Evolutionary conservation across 2,329 filamentous ascomycete species (phyloP).

Genomic region (Fusarium oligoseptatum): DNA sequence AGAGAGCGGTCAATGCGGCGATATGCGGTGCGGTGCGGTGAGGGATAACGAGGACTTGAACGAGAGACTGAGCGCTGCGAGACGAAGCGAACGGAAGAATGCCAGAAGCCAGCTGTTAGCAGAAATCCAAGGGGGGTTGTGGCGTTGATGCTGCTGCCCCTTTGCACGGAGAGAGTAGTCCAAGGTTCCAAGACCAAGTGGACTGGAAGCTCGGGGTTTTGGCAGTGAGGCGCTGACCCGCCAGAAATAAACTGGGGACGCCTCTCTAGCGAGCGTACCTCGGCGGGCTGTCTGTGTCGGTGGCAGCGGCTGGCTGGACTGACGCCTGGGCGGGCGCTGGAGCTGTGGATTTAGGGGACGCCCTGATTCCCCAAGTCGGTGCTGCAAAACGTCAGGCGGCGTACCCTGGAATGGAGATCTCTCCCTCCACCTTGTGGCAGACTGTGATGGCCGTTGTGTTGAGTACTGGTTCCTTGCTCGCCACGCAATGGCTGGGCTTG

Average conservation of each 20-base stretch:
- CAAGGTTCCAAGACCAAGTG: conserved; percentile 21
- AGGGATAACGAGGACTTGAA: conserved; percentile 28
- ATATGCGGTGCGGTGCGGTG: neutral
- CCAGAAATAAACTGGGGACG: conserved; percentile 41
- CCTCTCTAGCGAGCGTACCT: conserved; percentile 15
- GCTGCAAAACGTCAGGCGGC: conserved; percentile 31
- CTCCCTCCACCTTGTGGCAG: conserved; percentile 11
- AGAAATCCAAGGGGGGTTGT: conserved; percentile 42
- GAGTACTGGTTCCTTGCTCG: conserved; percentile 3
- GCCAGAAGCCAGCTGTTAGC: conserved; percentile 42
- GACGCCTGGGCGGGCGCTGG: neutral
- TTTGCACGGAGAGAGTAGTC: conserved; percentile 31
- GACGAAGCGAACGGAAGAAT: conserved; percentile 43
- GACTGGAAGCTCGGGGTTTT: conserved; percentile 40
- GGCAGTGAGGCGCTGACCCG: conserved; percentile 35
- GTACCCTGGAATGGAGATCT: conserved; percentile 36
- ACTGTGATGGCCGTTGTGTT: conserved; percentile 23
- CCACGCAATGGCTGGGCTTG: conserved; percentile 21
- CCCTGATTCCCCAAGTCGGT: conserved; percentile 15
- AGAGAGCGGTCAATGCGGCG: conserved; percentile 25
- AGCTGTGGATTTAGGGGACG: conserved; percentile 34
- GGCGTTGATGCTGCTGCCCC: conserved; percentile 45
- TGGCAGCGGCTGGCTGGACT: conserved; percentile 19
- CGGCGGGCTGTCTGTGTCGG: conserved; percentile 5
- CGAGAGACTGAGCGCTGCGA: conserved; percentile 33